Base-by-base conservation (phyloP, 2,329 filamentous ascomycete species). In the Alternaria sp. region DNA sequence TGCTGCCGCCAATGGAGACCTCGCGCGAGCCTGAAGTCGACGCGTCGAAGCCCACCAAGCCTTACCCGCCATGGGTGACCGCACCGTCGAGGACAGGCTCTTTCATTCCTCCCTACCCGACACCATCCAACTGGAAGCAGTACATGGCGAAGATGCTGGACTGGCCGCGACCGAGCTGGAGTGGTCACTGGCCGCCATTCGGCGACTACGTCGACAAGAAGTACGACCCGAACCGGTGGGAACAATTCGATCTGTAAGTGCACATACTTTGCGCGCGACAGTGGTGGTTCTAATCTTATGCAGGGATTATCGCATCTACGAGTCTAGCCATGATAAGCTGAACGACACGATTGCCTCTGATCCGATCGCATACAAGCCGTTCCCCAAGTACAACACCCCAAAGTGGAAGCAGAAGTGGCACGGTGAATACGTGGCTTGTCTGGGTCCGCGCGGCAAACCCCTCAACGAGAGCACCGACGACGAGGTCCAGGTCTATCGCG, bases 301-400 rank as follows among this genome's bases (percentile, higher is more conserved):
- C 49, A 79, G 80, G 72, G 79, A 84, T 50, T 71, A 79, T 25
- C 77, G 79, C 15, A 75, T 78, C 47, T 84, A 81, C 65, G 66
- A 76, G 15, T 71, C 79, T 21, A 71, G 75, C n/a, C 75, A 78
- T 41, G 66, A 78, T 30, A 75, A 73, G 55, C 69, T 79, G 5
- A 70, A 74, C 33, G 62, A 57, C 6, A 66, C 65, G 4, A 63
- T 66, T 10, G 71, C 72, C 11, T 66, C 73, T n/a, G 65, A 77
- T 54, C 86, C 88, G 1, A 82, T 87, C 58, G 82, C 86, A 20
- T 93, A 92, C 78, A 85, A 89, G 61, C 92, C 92, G 0, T 94
- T 93, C 67, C 91, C 91, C 1, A 82, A 87, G 15, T 92, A 93
- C 80, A 90, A 92, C 72, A 86, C 84, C 55, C 80, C 82, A 4